Evolutionary conservation across 2,329 filamentous ascomycete species (phyloP), one percentile per base, ranked within the genome.

Genomic region (Epichloe uncinata): DNA sequence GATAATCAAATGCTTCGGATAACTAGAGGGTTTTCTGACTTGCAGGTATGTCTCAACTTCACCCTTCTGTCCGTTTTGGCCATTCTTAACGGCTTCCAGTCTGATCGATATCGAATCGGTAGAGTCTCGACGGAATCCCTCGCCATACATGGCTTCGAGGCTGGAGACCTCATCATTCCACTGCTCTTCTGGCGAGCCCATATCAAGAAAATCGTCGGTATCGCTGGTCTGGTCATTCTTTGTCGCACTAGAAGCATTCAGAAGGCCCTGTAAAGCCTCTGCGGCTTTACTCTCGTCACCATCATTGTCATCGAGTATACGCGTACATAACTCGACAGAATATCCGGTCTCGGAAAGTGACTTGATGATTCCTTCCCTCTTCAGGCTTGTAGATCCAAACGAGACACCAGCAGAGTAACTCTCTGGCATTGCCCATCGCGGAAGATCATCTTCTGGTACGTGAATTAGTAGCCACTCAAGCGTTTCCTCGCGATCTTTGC

Each of bases 391-490:
- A 47, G 85, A 85, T 1, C 83, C 91, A 55, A 98, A 82, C 42
- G 84, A 88, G 26, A 97, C 83, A 20, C 93, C 93, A 30, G 90
- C 91, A 11, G 86, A 82, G 64, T 98, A 98, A 53, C 83, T 86
- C 66, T 94, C 90, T 0, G 93, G 93, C 41, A 98, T 71, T 58
- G 87, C 87, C 89, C 91, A 97, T 6, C 78, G 73, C 1, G 93
- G 93, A n/a, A 97, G 71, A 60, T 97, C 93, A 62, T 98, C 93
- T 63, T 98, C 93, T 1, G 93, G 93, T 2, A 98, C 89, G 66
- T 98, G 91, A 47, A 97, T 90, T 45, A 98, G 76, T 15, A 98
- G 75, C 93, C 93, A 98, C 64, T 97, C 91, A 2, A 98, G 74
- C 15, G 88, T 84, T 67, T 98, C 93, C 63, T 96, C 90, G 33